Evolutionary conservation across 2,329 filamentous ascomycete species (phyloP), one percentile per base, ranked within the genome.

Genomic region (Beauveria asiatica): DNA sequence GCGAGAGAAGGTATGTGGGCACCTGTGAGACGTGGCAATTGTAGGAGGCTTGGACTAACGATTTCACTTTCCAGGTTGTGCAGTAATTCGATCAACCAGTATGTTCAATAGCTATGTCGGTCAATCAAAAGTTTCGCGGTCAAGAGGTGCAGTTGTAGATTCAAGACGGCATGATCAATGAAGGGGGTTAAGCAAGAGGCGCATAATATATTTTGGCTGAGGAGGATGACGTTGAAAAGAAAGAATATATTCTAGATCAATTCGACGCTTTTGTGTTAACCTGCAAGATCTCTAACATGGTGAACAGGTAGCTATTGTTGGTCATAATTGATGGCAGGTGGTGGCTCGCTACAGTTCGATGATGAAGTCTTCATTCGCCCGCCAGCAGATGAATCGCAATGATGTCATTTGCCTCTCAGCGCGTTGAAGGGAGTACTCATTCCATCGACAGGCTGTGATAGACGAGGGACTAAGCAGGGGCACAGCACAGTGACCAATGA

Each of bases 1-100:
- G 74, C 83, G 93, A 75, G 94, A 97, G 80, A 99, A 97, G 90
- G 94, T 97, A 67, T 63, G 70, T 67, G 64, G 51, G 63, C 19
- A 11, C 6, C 5, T 21, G 17, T 33, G 49, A n/a, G 41, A 37
- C 25, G 11, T 27, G 19, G 25, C 25, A 16, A 5, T 9, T 10
- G n/a, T 9, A 13, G 10, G 11, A 30, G 3, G 13, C n/a, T 30
- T 25, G 5, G 6, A 19, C 56, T 58, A 33, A 58, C 46, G 17
- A 33, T 45, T 45, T 57, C 52, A 5, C 30, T 51, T 48, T 52
- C 54, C 57, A 73, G 71, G 71, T 73, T 65, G 70, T 73, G 62
- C 71, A 73, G 68, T 73, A 71, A 66, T 62, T 51, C 44, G 56
- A 60, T 57, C n/a, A 39, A 9, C 25, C 1, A 23, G 49, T 46